Base-by-base conservation (phyloP, 352 stramenopile genomes). In the Pythium rhizo-oryzae region DNA sequence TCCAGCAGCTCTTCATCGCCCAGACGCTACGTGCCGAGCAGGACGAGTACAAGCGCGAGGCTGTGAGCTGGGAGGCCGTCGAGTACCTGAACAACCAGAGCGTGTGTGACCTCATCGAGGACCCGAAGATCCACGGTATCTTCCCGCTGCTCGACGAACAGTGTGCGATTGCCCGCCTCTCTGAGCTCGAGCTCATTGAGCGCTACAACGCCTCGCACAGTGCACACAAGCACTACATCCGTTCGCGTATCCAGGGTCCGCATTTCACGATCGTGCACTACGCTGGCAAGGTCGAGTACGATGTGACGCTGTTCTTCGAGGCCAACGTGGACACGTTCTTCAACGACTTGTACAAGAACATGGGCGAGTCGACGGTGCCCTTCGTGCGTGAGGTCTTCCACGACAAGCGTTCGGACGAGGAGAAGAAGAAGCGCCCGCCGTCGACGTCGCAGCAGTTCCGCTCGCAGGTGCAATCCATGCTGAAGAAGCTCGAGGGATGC, bases 1-100 rank as follows among this genome's bases (percentile, higher is more conserved):
- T 96, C 15, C 88, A 96, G 74, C 88, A 96, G 65, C 75, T 94
- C 7, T 97, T 97, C 70, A 95, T 93, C 62, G 87, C 83, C 46
- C 85, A 95, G 67, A 93, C 85, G 50, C 76, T 97, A 19, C 76
- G 91, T 54, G 84, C 76, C 28, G 86, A 93, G 62, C 88, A 96
- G 71, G 82, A 91, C 24, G 88, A 89, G 39, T 96, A 96, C 69
- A 75, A 70, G 33, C 80, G 80, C 39, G 88, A 96, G 59, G 88
- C 81, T 0, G 70, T 96, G 51, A 83, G 77, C 64, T 94, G 83
- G 85, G 74, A 90, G 65, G 81, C 83, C 53, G 84, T 94, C 47
- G 79, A 68, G 58, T 97, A 91, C 72, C 88, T 91, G 56, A 94
- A 97, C 77, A 96, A 96, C 77, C 88, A 96, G 69, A 79, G 89